A percentile compares a stretch with the other conserved stretches of the same genome.
Conservation (phyloP, 257 asterid species). For the Rubia yunnanensis region DNA sequence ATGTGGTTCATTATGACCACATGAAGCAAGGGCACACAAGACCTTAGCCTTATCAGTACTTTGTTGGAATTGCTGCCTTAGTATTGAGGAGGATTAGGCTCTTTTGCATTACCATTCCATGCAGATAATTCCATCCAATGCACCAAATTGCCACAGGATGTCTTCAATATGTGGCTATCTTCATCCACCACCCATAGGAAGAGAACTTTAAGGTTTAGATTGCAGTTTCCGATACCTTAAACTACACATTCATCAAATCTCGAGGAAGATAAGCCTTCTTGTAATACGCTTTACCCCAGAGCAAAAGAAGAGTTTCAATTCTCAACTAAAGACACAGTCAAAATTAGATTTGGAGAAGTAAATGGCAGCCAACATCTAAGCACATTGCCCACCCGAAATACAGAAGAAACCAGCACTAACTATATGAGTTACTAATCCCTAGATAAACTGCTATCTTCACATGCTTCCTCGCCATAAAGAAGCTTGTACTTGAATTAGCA, state of each 20-base stretch:
- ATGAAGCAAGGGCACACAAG: constrained; percentile 3
- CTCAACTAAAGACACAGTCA: neutral
- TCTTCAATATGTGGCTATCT: neutral
- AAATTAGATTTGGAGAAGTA: neutral
- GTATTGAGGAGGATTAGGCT: neutral
- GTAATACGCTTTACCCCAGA: neutral
- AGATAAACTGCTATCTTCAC: neutral
- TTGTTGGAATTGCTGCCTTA: neutral
- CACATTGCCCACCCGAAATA: neutral
- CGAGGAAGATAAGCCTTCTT: neutral
- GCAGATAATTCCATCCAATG: neutral
- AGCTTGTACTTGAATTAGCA: neutral
- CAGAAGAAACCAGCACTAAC: neutral
- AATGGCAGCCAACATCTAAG: neutral
- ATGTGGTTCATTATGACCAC: constrained; percentile 17
- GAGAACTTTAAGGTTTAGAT: neutral
- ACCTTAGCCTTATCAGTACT: constrained; percentile 20
- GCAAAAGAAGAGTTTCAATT: neutral
- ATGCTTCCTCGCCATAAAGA: neutral
- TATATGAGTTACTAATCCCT: neutral
- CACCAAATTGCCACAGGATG: neutral
- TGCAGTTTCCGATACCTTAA: neutral
- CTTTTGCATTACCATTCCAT: neutral
- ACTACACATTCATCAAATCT: neutral
- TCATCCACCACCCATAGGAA: neutral